Conservation (phyloP, 768 basidiomycete species). For the Russula sp. region DNA sequence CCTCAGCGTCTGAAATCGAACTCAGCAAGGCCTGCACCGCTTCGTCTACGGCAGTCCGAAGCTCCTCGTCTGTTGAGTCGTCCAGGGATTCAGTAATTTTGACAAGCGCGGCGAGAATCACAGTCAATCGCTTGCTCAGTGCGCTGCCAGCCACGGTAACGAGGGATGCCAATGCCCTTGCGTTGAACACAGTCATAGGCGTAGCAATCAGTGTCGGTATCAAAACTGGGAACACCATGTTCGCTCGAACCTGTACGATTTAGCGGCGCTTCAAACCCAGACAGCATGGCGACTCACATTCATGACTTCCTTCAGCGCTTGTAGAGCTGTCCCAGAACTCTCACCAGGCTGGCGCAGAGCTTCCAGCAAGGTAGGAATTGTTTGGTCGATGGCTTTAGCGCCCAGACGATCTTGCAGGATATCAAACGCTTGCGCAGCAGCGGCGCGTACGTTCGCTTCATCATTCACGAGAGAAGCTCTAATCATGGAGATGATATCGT, state of each 20-base stretch:
- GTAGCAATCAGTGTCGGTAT: slow-evolving; percentile 87
- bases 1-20: slow-evolving; percentile 82
- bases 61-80: slow-evolving; percentile 54
- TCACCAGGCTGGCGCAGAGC: slow-evolving; percentile 91
- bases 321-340: slow-evolving; percentile 90
- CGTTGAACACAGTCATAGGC: slow-evolving; percentile 95
- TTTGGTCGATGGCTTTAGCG: slow-evolving; percentile 88
- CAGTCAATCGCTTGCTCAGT: slow-evolving; percentile 73
- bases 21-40: slow-evolving; percentile 68
- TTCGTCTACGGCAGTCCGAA: slow-evolving; percentile 63
- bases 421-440: slow-evolving; percentile 88
- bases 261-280: background rate
- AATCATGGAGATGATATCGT: slow-evolving; percentile 81
- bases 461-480: slow-evolving; percentile 84
- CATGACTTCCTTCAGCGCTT: slow-evolving; percentile 93
- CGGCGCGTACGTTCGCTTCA: slow-evolving; percentile 76
- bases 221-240: slow-evolving; percentile 94
- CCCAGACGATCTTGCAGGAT: slow-evolving; percentile 90
- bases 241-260: slow-evolving; percentile 69
- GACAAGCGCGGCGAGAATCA: slow-evolving; percentile 74
- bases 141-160: slow-evolving; percentile 93
- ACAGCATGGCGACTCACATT: slow-evolving; percentile 45
- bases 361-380: slow-evolving; percentile 90
- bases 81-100: slow-evolving; percentile 63
- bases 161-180: slow-evolving; percentile 80